These are phyloP conservation scores for Pseudopithomyces maydicus DNA, from an alignment of 2,329 filamentous ascomycete genomes.

Conservation along the genomic window DNA sequence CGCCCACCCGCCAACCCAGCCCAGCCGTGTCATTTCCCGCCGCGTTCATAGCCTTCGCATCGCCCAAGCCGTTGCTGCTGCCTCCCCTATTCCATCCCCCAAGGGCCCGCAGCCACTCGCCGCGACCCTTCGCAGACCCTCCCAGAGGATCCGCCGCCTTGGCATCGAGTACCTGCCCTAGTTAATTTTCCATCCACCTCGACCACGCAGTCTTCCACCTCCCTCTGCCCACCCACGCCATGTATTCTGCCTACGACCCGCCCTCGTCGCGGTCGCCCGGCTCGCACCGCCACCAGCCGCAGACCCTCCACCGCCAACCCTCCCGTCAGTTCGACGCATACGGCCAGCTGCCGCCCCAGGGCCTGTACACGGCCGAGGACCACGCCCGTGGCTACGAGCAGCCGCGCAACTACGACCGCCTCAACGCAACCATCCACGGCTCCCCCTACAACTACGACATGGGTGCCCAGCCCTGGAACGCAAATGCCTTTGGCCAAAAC, in stretches of 20 bases:
- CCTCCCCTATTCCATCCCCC: constrained; percentile 20
- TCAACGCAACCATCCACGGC: constrained; percentile 59
- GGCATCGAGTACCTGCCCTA: constrained; percentile 20
- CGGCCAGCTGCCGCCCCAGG: constrained; percentile 64
- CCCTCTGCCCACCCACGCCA: constrained; percentile 28
- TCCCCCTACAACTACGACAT: constrained; percentile 72
- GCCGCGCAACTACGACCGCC: constrained; percentile 64
- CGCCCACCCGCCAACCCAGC: constrained; percentile 26
- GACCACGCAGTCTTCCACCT: constrained; percentile 19
- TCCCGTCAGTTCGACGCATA: constrained; percentile 81
- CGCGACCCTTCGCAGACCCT: constrained; percentile 18
- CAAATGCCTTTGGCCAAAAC: constrained; percentile 71
- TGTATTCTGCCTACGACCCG: constrained; percentile 46
- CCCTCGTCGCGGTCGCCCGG: constrained; percentile 71
- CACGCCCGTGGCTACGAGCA: constrained; percentile 56
- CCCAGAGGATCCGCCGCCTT: constrained; percentile 2
- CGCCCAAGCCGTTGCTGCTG: neutral
- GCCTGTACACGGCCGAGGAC: constrained; percentile 74
- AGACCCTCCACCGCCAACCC: constrained; percentile 68
- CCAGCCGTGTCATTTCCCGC: constrained; percentile 21
- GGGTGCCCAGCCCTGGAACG: constrained; percentile 76
- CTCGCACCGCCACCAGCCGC: constrained; percentile 68
- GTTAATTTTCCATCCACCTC: constrained; percentile 27
- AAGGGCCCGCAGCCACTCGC: constrained; percentile 10
- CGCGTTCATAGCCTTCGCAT: constrained; percentile 18